Evolutionary conservation across 176 grass and related monocot genomes (phyloP).

Genomic region (Elaeis guineensis): DNA sequence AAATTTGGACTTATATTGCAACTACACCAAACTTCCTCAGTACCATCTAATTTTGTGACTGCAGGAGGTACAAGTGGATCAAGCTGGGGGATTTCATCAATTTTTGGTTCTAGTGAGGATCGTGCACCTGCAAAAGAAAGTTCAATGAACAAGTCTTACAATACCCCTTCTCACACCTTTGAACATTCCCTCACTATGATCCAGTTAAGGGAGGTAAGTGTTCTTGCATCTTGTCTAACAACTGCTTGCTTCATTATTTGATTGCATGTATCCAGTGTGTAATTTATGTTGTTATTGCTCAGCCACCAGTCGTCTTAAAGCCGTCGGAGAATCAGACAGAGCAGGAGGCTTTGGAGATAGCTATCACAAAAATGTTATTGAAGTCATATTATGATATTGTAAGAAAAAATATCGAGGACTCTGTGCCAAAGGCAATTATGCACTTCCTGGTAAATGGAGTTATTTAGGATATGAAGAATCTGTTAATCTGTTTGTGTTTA

Average conservation of each 20-base stretch:
- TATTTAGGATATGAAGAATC: neutral
- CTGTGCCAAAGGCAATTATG: constrained; percentile 94
- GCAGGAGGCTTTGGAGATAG: constrained; percentile 89
- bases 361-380: constrained; percentile 93
- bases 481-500: neutral
- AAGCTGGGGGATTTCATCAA: constrained; percentile 69
- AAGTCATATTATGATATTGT: constrained; percentile 99
- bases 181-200: constrained; percentile 68
- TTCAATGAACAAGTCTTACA: constrained; percentile 45
- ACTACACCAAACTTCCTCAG: neutral
- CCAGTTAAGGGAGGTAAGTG: constrained; percentile 72
- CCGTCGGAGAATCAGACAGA: constrained; percentile 89
- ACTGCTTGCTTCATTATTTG: constrained; percentile 10
- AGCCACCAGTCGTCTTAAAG: constrained; percentile 82
- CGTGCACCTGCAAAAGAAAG: constrained; percentile 45
- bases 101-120: constrained; percentile 75
- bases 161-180: constrained; percentile 24
- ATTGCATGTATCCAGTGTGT: constrained; percentile 19
- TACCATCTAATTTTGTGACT: constrained; percentile 16
- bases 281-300: constrained; percentile 27
- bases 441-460: constrained; percentile 71
- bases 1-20: too few species aligned
- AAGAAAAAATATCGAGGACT: constrained; percentile 92
- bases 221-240: constrained; percentile 1
- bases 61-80: constrained; percentile 55